phyloP scores from a whole-genome alignment of 2,329 filamentous ascomycete species.

The Cladophialophora chaetospira region DNA sequence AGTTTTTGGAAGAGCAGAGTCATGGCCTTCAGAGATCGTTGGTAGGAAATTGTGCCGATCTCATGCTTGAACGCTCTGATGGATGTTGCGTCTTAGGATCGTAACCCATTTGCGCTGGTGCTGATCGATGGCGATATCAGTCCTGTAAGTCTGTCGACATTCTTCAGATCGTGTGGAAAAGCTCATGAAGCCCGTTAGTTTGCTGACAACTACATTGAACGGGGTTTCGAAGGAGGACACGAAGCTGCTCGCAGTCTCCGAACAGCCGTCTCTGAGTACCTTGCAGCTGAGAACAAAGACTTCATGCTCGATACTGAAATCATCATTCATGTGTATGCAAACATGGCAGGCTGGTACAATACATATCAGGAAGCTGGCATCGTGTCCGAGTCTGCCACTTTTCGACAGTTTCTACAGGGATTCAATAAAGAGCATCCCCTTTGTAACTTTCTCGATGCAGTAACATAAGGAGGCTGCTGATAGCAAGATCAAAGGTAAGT shows the following conservation, averaged over 20 bases:
- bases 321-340: constrained; percentile 44
- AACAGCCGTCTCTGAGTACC: constrained; percentile 19
- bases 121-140: constrained; percentile 40
- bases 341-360: constrained; percentile 41
- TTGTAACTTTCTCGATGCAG: constrained; percentile 47
- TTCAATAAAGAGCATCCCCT: constrained; percentile 45
- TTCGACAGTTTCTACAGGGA: constrained; percentile 44
- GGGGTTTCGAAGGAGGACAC: constrained; percentile 19
- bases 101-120: constrained; percentile 23
- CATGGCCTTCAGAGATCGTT: constrained; percentile 3
- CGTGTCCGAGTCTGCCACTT: constrained; percentile 30
- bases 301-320: constrained; percentile 35
- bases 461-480: constrained; percentile 49
- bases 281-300: constrained; percentile 12
- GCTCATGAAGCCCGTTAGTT: constrained; percentile 23
- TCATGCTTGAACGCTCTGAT: neutral
- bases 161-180: no score
- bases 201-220: constrained; percentile 15
- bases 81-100: neutral
- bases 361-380: constrained; percentile 39
- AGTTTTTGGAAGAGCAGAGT: neutral
- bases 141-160: no score
- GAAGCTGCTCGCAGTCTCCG: constrained; percentile 20
- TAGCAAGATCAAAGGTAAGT: constrained; percentile 45
- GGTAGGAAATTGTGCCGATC: neutral